phyloP scores from a whole-genome alignment of 257 asterid genomes.

The Forsythia viridissima region DNA sequence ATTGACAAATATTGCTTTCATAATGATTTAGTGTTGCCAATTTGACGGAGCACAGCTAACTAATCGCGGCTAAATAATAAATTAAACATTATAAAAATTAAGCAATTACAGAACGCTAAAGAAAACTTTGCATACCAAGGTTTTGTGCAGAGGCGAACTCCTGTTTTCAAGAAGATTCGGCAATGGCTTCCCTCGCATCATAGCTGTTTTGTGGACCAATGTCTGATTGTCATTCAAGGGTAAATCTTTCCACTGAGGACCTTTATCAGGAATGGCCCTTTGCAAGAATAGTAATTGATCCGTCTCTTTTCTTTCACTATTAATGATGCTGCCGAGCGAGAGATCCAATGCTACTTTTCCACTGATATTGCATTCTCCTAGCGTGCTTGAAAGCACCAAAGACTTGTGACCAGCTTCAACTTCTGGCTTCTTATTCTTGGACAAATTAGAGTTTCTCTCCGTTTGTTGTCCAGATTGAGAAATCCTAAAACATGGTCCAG shows the following conservation, averaged over 20 bases:
- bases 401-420: slow-evolving; percentile 28
- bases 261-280: slow-evolving; percentile 42
- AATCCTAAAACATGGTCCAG: slow-evolving; percentile 23
- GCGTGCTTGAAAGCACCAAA: slow-evolving; percentile 25
- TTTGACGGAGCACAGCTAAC: neutral
- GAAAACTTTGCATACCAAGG: slow-evolving; percentile 30
- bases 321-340: slow-evolving; percentile 49
- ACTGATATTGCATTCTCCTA: slow-evolving; percentile 32
- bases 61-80: too few species aligned
- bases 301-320: slow-evolving; percentile 27
- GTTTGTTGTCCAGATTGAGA: slow-evolving; percentile 18
- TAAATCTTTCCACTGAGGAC: neutral
- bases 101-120: slow-evolving; percentile 10
- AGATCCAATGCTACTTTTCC: slow-evolving; percentile 53
- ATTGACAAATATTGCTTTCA: too few species aligned
- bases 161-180: slow-evolving; percentile 26
- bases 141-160: slow-evolving; percentile 21
- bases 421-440: slow-evolving; percentile 39
- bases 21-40: too few species aligned
- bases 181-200: slow-evolving; percentile 25
- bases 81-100: slow-evolving; percentile 3
- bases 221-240: slow-evolving; percentile 36
- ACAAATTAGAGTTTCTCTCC: slow-evolving; percentile 20
- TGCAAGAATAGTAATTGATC: slow-evolving; percentile 18
- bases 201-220: slow-evolving; percentile 17